Conservation (phyloP, 2,329 filamentous ascomycete species). For the Penicillium rolfsii region DNA sequence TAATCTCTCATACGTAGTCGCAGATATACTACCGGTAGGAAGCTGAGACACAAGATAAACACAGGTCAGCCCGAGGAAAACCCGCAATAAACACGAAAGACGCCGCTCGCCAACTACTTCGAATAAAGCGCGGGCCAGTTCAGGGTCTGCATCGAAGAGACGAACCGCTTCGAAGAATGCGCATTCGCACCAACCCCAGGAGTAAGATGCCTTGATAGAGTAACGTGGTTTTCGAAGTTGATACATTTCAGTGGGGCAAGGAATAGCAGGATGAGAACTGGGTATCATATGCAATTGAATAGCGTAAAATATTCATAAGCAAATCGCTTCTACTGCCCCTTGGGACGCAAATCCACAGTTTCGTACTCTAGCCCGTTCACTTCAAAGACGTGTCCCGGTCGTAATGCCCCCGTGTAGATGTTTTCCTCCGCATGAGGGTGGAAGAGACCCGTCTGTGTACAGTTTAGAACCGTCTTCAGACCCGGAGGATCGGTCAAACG, state of each 20-base stretch:
- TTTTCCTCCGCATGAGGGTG: slow-evolving; percentile 74
- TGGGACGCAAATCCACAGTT: slow-evolving; percentile 63
- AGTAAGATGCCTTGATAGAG: neutral
- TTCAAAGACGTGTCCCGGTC: slow-evolving; percentile 73
- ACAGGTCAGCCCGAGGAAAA: neutral
- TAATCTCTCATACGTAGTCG: neutral
- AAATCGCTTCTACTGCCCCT: slow-evolving; percentile 17
- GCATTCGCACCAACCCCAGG: slow-evolving; percentile 8
- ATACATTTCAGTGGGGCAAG: neutral
- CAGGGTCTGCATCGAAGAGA: slow-evolving; percentile 26
- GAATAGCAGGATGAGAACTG: neutral
- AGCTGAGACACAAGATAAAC: slow-evolving; percentile 4
- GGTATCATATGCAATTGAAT: slow-evolving; percentile 27
- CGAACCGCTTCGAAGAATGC: slow-evolving; percentile 11
- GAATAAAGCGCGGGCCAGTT: slow-evolving; percentile 14
- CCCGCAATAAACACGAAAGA: slow-evolving; percentile 9
- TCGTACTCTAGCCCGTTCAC: slow-evolving; percentile 67
- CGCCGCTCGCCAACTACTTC: slow-evolving; percentile 25
- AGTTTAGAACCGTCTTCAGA: slow-evolving; percentile 79
- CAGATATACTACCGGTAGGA: neutral
- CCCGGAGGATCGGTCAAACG: slow-evolving; percentile 91
- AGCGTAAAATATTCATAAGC: slow-evolving; percentile 7
- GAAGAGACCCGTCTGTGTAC: slow-evolving; percentile 77
- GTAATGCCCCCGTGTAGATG: slow-evolving; percentile 74
- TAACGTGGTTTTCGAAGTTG: neutral